These are phyloP conservation scores for Cladophialophora immunda DNA, from an alignment of 2,329 filamentous ascomycete genomes.

Conservation along the genomic window DNA sequence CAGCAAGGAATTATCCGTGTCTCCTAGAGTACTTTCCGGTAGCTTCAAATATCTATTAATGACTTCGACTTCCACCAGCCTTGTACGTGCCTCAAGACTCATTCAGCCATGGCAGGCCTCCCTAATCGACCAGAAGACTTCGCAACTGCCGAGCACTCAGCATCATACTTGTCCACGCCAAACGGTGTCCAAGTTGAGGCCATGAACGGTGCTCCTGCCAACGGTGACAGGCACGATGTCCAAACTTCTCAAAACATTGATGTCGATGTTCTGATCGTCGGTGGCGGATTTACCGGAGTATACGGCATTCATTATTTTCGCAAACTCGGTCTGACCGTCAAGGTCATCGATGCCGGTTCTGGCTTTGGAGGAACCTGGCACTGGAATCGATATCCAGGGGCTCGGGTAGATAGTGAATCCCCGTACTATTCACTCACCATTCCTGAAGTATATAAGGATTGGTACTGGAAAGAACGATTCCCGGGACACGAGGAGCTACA, in stretches of 20 bases:
- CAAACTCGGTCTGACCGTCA: conserved; percentile 57
- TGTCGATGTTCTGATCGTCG: conserved; percentile 43
- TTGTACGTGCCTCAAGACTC: too few species aligned
- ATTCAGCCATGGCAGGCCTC: too few species aligned
- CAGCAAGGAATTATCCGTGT: too few species aligned
- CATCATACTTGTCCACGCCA: too few species aligned
- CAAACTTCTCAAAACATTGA: neutral
- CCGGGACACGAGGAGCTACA: conserved; percentile 19
- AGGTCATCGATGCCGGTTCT: conserved; percentile 62
- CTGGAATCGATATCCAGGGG: conserved; percentile 50
- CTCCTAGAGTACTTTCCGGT: too few species aligned
- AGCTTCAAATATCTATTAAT: too few species aligned
- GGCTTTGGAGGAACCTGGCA: conserved; percentile 50
- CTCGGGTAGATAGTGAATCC: conserved; percentile 42
- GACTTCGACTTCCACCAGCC: too few species aligned
- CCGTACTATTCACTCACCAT: conserved; percentile 63
- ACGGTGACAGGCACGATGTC: too few species aligned
- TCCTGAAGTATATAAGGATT: conserved; percentile 54
- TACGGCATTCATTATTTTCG: conserved; percentile 48
- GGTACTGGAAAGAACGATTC: conserved; percentile 24
- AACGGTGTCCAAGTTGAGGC: too few species aligned
- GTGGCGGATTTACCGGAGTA: conserved; percentile 41
- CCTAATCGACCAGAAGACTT: too few species aligned
- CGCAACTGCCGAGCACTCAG: too few species aligned
- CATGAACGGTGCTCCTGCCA: too few species aligned